These are phyloP conservation scores for Chaetomium olivaceum DNA, from an alignment of 2,329 filamentous ascomycete species.

Conservation along the genomic window DNA sequence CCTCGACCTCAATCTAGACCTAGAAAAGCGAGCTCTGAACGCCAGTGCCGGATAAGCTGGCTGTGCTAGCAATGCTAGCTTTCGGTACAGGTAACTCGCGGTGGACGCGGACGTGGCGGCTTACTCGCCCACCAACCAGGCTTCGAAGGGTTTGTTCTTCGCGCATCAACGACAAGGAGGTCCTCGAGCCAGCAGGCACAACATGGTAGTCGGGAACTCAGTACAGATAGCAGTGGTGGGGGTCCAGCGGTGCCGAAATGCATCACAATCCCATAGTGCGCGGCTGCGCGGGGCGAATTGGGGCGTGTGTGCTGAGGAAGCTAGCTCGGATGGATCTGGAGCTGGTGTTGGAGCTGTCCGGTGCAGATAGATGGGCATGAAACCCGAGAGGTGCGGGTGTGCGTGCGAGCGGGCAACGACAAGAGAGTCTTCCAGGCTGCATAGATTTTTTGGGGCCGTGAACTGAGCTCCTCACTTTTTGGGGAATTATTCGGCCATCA, in stretches of 20 bases:
- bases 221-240: slow-evolving; percentile 1
- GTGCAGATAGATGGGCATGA: slow-evolving; percentile 13
- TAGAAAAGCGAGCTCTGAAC: neutral
- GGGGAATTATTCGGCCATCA: slow-evolving; percentile 24
- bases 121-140: slow-evolving; percentile 31
- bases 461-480: slow-evolving; percentile 18
- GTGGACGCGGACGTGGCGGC: slow-evolving; percentile 25
- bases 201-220: slow-evolving; percentile 30
- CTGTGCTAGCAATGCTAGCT: neutral
- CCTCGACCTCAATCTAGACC: neutral
- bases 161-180: slow-evolving; percentile 33
- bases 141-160: slow-evolving; percentile 24
- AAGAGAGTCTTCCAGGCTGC: slow-evolving; percentile 1
- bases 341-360: slow-evolving; percentile 18
- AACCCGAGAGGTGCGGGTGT: neutral
- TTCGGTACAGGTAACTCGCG: slow-evolving; percentile 8
- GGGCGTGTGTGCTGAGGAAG: slow-evolving; percentile 4
- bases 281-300: slow-evolving; percentile 23
- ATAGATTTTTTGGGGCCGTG: slow-evolving; percentile 27
- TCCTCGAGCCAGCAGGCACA: slow-evolving; percentile 29
- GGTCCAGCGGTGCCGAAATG: slow-evolving; percentile 24
- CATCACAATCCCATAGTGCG: slow-evolving; percentile 35
- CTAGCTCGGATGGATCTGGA: slow-evolving; percentile 11
- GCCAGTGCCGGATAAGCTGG: neutral
- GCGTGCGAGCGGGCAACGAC: slow-evolving; percentile 6